phyloP scores from a whole-genome alignment of 208 protist species.

The Acanthamoeba quina region DNA sequence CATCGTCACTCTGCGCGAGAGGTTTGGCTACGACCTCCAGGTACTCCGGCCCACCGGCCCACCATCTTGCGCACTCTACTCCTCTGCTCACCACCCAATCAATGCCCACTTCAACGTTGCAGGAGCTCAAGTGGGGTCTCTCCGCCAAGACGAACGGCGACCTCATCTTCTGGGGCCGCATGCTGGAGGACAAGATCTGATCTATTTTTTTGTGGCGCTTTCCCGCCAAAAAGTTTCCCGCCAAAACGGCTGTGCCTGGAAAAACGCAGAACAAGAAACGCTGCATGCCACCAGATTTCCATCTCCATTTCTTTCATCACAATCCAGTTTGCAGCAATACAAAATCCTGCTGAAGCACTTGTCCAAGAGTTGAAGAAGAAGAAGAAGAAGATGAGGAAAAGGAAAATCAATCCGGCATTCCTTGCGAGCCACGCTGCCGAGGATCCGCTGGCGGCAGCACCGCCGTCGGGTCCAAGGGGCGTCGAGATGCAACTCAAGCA shows the following conservation, averaged over 20 bases:
- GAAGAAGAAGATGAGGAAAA: background rate
- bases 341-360: no score
- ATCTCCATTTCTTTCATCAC: background rate
- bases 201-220: background rate
- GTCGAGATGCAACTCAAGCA: conserved; percentile 29
- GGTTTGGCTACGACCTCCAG: conserved; percentile 57
- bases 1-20: conserved; percentile 40
- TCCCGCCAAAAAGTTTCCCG: background rate
- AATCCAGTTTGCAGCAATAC: background rate
- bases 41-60: background rate
- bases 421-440: background rate
- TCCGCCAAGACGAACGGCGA: conserved; percentile 37
- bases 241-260: background rate
- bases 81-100: background rate
- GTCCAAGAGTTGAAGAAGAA: background rate
- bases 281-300: background rate
- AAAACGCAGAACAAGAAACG: background rate
- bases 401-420: conserved; percentile 37
- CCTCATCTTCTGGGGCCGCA: conserved; percentile 39
- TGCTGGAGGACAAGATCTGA: background rate
- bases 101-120: background rate
- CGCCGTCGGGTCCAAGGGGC: background rate
- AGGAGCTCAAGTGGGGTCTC: conserved; percentile 43
- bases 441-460: background rate
- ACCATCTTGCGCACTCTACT: background rate